These are phyloP conservation scores for Stagonosporopsis vannaccii DNA, from an alignment of 2,329 filamentous ascomycete genomes.

Conservation along the genomic window DNA sequence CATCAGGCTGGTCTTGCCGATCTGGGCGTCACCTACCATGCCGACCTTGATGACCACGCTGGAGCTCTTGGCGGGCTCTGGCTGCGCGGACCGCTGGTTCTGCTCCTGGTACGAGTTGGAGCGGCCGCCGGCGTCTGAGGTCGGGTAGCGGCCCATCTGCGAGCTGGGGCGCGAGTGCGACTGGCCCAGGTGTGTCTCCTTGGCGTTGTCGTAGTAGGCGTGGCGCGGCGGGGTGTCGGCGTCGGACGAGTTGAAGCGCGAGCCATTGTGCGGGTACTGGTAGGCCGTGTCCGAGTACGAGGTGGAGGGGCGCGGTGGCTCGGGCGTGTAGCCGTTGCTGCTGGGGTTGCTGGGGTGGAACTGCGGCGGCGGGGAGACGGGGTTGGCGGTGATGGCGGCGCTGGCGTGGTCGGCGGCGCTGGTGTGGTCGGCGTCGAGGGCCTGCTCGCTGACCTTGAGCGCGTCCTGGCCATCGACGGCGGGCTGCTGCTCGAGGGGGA, in stretches of 20 bases:
- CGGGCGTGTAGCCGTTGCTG: constrained; percentile 49
- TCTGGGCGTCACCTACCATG: constrained; percentile 99
- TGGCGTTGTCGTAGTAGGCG: constrained; percentile 42
- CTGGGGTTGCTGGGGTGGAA: constrained; percentile 40
- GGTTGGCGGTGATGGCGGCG: constrained; percentile 50
- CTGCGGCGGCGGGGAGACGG: constrained; percentile 16
- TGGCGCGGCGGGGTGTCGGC: constrained; percentile 53
- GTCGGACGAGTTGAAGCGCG: constrained; percentile 57
- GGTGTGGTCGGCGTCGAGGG: constrained; percentile 55
- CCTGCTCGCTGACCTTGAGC: constrained; percentile 46
- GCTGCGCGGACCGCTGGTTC: constrained; percentile 53
- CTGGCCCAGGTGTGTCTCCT: constrained; percentile 47
- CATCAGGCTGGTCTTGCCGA: constrained; percentile 99
- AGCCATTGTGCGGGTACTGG: constrained; percentile 48
- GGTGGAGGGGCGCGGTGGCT: constrained; percentile 59
- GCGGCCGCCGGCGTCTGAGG: constrained; percentile 52
- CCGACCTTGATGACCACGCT: constrained; percentile 98
- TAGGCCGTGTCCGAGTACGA: constrained; percentile 61
- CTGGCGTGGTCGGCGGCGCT: constrained; percentile 58
- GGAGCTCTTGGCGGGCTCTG: constrained; percentile 56
- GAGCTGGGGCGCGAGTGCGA: constrained; percentile 58
- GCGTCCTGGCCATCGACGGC: constrained; percentile 29
- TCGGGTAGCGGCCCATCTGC: constrained; percentile 56
- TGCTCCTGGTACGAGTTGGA: constrained; percentile 57
- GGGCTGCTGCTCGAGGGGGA: constrained; percentile 28